Conservation (phyloP, 495 filamentous ascomycete genomes). For the Astrothelium macrocarpum region DNA sequence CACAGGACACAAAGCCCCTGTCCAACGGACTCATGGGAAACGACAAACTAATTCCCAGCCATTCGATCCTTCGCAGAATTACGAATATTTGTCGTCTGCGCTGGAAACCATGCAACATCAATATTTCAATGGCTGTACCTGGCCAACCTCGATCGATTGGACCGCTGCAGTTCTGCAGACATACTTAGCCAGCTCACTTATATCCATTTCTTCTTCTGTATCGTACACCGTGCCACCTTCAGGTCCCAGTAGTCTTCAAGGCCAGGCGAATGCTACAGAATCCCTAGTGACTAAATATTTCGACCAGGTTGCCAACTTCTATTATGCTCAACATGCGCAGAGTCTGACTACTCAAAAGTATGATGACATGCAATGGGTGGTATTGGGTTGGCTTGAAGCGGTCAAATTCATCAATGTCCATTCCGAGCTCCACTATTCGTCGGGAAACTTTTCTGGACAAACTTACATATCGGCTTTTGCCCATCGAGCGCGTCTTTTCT, state of each 20-base stretch:
- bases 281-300: background rate
- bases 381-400: background rate
- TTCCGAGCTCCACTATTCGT: background rate
- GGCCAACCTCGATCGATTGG: background rate
- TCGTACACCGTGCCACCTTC: background rate
- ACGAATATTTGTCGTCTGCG: background rate
- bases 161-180: background rate
- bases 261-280: background rate
- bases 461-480: background rate
- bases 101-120: background rate
- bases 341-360: background rate
- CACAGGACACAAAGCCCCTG: background rate
- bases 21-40: background rate
- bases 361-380: slow-evolving; percentile 2
- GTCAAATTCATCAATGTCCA: background rate
- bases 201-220: background rate
- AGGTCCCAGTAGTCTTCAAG: background rate
- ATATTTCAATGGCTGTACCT: slow-evolving; percentile 5
- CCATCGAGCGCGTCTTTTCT: background rate
- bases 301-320: background rate
- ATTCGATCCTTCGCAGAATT: background rate
- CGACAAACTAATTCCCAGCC: background rate
- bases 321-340: slow-evolving; percentile 1
- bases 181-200: background rate
- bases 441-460: background rate